A percentile compares a stretch with the other conserved stretches of the same genome.
These are phyloP conservation scores for Theileria parva DNA, from an alignment of 169 alveolate species.

Conservation along the genomic window DNA sequence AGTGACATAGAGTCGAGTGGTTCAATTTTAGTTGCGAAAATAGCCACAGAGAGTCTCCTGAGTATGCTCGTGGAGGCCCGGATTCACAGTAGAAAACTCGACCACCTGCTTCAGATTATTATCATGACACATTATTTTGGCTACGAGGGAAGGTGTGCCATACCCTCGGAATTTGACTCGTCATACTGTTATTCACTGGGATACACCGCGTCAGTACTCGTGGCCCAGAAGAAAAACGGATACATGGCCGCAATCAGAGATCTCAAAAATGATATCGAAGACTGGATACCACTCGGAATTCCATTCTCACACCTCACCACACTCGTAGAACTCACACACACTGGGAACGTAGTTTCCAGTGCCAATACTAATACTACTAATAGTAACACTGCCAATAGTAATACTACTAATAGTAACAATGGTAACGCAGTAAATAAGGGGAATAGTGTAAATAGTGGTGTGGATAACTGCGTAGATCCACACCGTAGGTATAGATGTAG, in stretches of 20 bases:
- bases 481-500: constrained; percentile 21
- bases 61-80: constrained; percentile 87
- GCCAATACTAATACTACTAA: constrained; percentile 71
- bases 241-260: constrained; percentile 90
- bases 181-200: constrained; percentile 98
- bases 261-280: constrained; percentile 79
- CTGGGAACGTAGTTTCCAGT: constrained; percentile 29
- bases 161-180: constrained; percentile 95
- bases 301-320: constrained; percentile 83
- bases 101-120: constrained; percentile 69
- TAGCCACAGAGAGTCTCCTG: constrained; percentile 96
- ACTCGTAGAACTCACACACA: constrained; percentile 60
- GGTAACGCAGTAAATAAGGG: no score
- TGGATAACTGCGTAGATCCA: background rate
- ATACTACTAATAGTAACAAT: background rate
- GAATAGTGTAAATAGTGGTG: no score
- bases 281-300: constrained; percentile 90
- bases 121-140: constrained; percentile 93
- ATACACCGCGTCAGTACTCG: constrained; percentile 90
- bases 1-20: constrained; percentile 99
- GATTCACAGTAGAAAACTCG: constrained; percentile 52
- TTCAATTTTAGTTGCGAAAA: constrained; percentile 97
- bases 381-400: constrained; percentile 69
- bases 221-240: constrained; percentile 89
- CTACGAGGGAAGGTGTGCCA: constrained; percentile 98